These are phyloP conservation scores for Antitrichia curtipendula DNA, from an alignment of 225 moss, liverwort and hornwort species.

Conservation along the genomic window DNA sequence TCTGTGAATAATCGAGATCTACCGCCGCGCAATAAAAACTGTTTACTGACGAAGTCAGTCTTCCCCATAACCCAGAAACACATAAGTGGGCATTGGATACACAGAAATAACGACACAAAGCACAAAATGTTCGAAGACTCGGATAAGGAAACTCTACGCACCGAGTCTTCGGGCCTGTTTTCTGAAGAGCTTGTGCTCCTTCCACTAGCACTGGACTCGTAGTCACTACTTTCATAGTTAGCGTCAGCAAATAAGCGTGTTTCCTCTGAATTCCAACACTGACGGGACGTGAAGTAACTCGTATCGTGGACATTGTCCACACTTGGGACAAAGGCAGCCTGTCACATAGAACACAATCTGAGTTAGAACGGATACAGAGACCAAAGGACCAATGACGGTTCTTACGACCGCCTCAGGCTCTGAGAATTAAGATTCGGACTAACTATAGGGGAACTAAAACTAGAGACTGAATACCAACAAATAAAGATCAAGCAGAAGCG, in stretches of 20 bases:
- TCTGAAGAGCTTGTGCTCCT: constrained; percentile 89
- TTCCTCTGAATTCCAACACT: constrained; percentile 67
- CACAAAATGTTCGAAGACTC: not conserved
- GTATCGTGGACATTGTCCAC: constrained; percentile 95
- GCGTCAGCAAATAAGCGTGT: constrained; percentile 66
- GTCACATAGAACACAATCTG: not conserved
- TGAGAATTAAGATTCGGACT: not conserved
- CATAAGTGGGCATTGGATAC: not conserved
- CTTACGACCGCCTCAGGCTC: not conserved
- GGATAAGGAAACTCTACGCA: constrained; percentile 8
- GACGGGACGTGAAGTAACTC: constrained; percentile 89
- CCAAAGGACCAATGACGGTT: not conserved
- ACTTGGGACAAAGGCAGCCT: constrained; percentile 96
- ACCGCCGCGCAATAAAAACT: not conserved
- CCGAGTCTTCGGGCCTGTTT: constrained; percentile 74
- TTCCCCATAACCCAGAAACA: not conserved
- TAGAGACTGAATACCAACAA: not conserved
- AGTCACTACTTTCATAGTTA: constrained; percentile 79
- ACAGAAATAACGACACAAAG: not conserved
- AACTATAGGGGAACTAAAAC: not conserved
- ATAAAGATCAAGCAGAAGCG: not conserved
- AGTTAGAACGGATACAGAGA: not conserved
- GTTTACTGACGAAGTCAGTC: not conserved
- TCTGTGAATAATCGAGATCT: not conserved
- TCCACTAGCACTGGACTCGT: constrained; percentile 74